Evolutionary conservation across 768 basidiomycete genomes (phyloP).

Genomic region (Coprinopsis sp.): DNA sequence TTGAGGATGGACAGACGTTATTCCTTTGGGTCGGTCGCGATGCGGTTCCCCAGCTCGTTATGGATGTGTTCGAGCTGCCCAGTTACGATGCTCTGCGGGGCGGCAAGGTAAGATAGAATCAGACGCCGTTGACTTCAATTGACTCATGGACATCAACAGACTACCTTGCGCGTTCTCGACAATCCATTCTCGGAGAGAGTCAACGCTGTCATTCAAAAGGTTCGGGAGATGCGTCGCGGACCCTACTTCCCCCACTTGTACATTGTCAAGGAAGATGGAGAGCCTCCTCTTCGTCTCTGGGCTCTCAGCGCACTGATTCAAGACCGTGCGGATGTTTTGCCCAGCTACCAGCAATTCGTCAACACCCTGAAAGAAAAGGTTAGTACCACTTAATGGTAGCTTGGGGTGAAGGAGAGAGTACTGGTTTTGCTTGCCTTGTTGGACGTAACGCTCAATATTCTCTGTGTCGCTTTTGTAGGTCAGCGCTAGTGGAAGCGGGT

Average conservation of each 20-base stretch:
- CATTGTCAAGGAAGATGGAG: conserved; percentile 96
- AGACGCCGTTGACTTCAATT: not conserved
- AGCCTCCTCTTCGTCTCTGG: conserved; percentile 92
- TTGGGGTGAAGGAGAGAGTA: not conserved
- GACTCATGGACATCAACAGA: conserved; percentile 42
- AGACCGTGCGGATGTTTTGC: conserved; percentile 90
- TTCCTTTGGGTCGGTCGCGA: conserved; percentile 99
- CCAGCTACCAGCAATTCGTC: conserved; percentile 95
- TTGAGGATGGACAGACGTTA: conserved; percentile 96
- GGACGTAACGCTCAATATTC: conserved; percentile 2
- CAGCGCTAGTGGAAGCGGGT: conserved; percentile 20
- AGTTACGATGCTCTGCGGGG: conserved; percentile 86
- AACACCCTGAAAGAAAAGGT: conserved; percentile 89
- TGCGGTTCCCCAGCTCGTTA: conserved; percentile 90
- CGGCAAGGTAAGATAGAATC: conserved; percentile 67
- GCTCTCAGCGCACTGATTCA: conserved; percentile 92
- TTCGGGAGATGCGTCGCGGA: conserved; percentile 88
- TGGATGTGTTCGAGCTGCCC: conserved; percentile 91
- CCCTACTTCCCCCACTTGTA: conserved; percentile 93
- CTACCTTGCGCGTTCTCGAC: conserved; percentile 83
- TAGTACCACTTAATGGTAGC: conserved; percentile 21
- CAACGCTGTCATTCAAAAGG: conserved; percentile 91
- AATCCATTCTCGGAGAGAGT: conserved; percentile 96
- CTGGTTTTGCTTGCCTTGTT: conserved; percentile 3
- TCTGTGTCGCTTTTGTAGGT: conserved; percentile 19